These are phyloP conservation scores for Diaporthe ilicicola DNA, from an alignment of 2,329 filamentous ascomycete genomes.

Conservation along the genomic window DNA sequence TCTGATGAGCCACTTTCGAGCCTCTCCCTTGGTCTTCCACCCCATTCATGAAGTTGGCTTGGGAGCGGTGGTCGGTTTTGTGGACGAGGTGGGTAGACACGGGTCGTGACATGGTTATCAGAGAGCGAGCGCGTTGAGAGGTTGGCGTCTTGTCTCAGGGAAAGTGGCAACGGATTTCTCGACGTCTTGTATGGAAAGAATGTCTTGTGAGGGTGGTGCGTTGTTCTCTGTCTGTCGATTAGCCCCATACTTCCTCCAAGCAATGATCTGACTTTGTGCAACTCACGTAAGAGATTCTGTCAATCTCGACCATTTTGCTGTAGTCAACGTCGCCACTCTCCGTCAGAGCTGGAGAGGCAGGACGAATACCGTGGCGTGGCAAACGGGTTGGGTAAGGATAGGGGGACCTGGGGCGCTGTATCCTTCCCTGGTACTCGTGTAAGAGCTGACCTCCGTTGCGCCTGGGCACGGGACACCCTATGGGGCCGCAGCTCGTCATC, in stretches of 20 bases:
- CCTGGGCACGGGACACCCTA: slow-evolving; percentile 14
- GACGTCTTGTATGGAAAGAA: slow-evolving; percentile 45
- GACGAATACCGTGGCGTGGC: slow-evolving; percentile 60
- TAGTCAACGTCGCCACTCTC: slow-evolving; percentile 58
- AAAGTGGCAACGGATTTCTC: slow-evolving; percentile 49
- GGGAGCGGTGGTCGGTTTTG: slow-evolving; percentile 44
- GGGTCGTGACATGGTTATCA: slow-evolving; percentile 25
- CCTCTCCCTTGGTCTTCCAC: slow-evolving; percentile 43
- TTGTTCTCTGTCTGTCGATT: slow-evolving; percentile 51
- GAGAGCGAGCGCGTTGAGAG: slow-evolving; percentile 50
- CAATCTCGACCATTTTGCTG: slow-evolving; percentile 59
- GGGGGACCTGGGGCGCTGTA: slow-evolving; percentile 61
- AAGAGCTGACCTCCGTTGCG: slow-evolving; percentile 44
- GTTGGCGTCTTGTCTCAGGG: slow-evolving; percentile 50
- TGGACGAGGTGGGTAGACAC: slow-evolving; percentile 33
- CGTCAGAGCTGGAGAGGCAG: slow-evolving; percentile 58
- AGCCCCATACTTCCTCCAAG: neutral
- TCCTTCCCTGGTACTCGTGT: slow-evolving; percentile 5
- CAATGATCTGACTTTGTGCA: neutral
- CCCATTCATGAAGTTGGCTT: slow-evolving; percentile 45
- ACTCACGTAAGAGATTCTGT: slow-evolving; percentile 56
- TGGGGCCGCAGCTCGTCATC: slow-evolving; percentile 60
- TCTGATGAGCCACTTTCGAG: slow-evolving; percentile 48
- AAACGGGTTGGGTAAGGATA: slow-evolving; percentile 67
- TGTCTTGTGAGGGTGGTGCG: slow-evolving; percentile 52